Base-by-base conservation (phyloP, 108 stramenopile species). In the Stephanodiscus minutulus region DNA sequence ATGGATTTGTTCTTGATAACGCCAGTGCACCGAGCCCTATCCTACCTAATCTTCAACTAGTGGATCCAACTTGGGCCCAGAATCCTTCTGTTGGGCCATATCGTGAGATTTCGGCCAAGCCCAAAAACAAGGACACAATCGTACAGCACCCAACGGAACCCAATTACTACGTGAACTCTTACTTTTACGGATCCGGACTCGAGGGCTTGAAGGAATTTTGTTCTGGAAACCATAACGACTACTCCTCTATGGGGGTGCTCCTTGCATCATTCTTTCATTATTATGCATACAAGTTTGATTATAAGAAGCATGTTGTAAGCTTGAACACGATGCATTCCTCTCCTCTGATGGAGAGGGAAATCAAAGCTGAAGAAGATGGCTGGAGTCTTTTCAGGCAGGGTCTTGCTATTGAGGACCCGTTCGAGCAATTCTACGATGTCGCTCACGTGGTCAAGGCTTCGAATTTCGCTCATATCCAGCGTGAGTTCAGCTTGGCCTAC, bases 391-490 rank as follows among this genome's bases (percentile, higher is more conserved):
- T 92, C 77, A 85, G 79, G 54, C 89, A 70, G 21, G 89, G 91
- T 50, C 79, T 98, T 37, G 95, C 96, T 24, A 96, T 99, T 43
- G 98, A 99, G 88, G 99, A 99, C 77, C 99, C 99, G 10, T 99
- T 99, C 84, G 99, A 99, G 79, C 95, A 93, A 7, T 96, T 93
- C 83, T 99, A 99, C 74, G 96, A 99, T 81, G 98, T 99, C 28
- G 97, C 97, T 20, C 99, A 99, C 82, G 97, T 99, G 7, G 83
- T 99, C n/a, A 97, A 96, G 72, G 82, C 87, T 31, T 64, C 80
- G 3, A 88, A 90, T 68, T 92, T 88, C 73, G 87, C 90, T 39
- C 73, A 81, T 25, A 89, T 96, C 29, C 85, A 84, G 21, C 74
- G 76, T 15, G 97, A 97, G 66, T 94, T 96, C 69, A 91, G 92